These are phyloP conservation scores for Furcasterigmium sp. DNA, from an alignment of 2,329 filamentous ascomycete genomes.

Conservation along the genomic window DNA sequence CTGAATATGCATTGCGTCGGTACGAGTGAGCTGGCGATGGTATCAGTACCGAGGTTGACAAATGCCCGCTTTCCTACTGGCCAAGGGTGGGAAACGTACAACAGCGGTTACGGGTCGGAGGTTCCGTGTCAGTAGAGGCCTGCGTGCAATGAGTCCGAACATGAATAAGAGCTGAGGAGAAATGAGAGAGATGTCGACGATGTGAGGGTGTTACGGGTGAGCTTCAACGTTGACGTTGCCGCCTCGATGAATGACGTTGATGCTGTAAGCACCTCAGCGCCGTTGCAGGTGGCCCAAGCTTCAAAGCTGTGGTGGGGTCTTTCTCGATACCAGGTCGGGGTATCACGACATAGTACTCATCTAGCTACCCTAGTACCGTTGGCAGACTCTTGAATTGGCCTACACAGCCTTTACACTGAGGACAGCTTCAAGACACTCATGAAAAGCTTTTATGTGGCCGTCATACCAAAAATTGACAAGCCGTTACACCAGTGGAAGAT, in stretches of 20 bases:
- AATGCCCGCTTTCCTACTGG: not conserved
- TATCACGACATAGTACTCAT: too few species aligned
- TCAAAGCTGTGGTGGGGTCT: not conserved
- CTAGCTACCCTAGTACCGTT: too few species aligned
- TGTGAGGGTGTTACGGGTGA: not conserved
- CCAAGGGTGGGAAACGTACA: slow-evolving; percentile 18
- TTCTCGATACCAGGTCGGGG: too few species aligned
- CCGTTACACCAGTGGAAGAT: too few species aligned
- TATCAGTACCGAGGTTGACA: slow-evolving; percentile 6
- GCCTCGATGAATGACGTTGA: not conserved
- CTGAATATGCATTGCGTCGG: slow-evolving; percentile 73
- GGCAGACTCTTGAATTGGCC: too few species aligned
- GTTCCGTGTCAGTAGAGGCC: slow-evolving; percentile 26
- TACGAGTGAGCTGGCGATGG: slow-evolving; percentile 23
- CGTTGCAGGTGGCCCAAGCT: too few species aligned
- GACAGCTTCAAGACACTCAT: too few species aligned
- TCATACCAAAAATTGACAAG: too few species aligned
- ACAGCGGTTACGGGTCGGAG: slow-evolving; percentile 19
- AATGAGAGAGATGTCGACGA: not conserved
- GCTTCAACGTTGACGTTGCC: not conserved
- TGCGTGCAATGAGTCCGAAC: slow-evolving; percentile 34
- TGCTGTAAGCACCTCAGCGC: not conserved
- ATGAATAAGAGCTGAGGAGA: slow-evolving; percentile 22
- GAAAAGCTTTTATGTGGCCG: too few species aligned
- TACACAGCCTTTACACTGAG: too few species aligned